Evolutionary conservation across 2,329 filamentous ascomycete genomes (phyloP), one percentile per base, ranked within the genome.

Genomic region (Colletotrichum liriopes): DNA sequence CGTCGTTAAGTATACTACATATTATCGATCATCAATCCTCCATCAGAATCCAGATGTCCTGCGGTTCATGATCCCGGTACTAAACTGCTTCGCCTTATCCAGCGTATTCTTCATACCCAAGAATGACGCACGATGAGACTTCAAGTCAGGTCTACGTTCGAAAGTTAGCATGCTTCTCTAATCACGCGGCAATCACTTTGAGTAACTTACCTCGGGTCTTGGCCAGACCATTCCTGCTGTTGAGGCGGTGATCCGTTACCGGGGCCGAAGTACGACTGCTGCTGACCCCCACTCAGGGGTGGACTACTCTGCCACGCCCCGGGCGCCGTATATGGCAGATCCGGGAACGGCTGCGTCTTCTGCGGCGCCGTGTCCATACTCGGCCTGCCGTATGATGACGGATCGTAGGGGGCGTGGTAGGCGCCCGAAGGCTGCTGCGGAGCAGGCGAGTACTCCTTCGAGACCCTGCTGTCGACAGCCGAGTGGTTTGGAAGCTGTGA

Each of bases 91-190:
- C 26, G 71, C 71, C 39, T 71, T 73, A 16, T 67, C 71, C n/a
- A 73, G 49, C 41, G 71, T 73, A 8, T 73, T 73, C 51, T 73
- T 73, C 71, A 73, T 73, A 5, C 71, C 71, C 61, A 73, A 39
- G 43, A 73, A 73, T 35, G 71, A 73, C 29, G 71, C 54, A 26
- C 71, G 71, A 39, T 66, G 54, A 14, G 66, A 55, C 18, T 73
- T 73, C 41, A 62, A n/a, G 23, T 73, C 71, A 23, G 67, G 71
- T 35, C 67, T 73, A n/a, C 23, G 16, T 20, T 39, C 32, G 11
- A 20, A 39, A 9, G 41, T 73, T 37, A 73, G 71, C 37, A 32
- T 23, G 8, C 9, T 5, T 9, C n/a, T 18, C 8, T 32, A 9
- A 16, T 41, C 2, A 20, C 20, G 12, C 12, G 16, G 5, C 12